These are phyloP conservation scores for Excoecaria agallocha DNA, from an alignment of 345 rosid species.

Conservation along the genomic window DNA sequence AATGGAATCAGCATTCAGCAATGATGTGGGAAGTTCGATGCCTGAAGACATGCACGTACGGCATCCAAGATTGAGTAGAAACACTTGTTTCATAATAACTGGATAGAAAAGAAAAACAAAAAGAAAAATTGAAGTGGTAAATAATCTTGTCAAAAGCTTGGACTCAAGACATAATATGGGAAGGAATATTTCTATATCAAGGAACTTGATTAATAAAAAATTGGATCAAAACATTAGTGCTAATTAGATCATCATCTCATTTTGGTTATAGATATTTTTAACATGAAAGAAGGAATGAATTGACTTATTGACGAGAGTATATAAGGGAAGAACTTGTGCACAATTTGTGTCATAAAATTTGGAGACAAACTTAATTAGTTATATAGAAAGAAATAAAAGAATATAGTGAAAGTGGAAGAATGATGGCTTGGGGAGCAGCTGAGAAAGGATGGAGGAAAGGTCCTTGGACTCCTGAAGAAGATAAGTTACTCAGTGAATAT, in stretches of 20 bases:
- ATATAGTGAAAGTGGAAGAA: conserved; percentile 11
- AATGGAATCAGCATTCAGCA: too few relatives aligned
- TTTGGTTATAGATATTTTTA: background rate
- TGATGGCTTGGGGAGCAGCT: conserved; percentile 48
- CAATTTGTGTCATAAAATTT: conserved; percentile 32
- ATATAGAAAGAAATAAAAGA: background rate
- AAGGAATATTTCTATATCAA: conserved; percentile 14
- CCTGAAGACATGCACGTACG: background rate
- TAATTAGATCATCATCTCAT: conserved; percentile 29
- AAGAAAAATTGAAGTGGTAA: conserved; percentile 12
- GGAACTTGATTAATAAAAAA: conserved; percentile 15
- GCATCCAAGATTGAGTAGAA: background rate
- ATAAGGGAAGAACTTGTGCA: conserved; percentile 11
- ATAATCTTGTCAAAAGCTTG: conserved; percentile 20
- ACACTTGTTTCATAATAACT: conserved; percentile 20
- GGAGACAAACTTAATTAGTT: conserved; percentile 25
- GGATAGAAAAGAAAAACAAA: conserved; percentile 6
- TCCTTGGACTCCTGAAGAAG: conserved; percentile 89
- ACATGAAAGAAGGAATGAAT: conserved; percentile 3
- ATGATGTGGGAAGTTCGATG: background rate
- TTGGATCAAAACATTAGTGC: conserved; percentile 25
- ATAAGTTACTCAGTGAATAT: conserved; percentile 54
- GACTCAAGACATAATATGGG: conserved; percentile 16
- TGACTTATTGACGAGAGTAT: conserved; percentile 16
- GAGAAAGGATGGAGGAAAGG: conserved; percentile 71